Percentiles rank a stretch among this genome's conserved stretches.
phyloP scores from a whole-genome alignment of 805 yeast species.

The Candida golubevii region DNA sequence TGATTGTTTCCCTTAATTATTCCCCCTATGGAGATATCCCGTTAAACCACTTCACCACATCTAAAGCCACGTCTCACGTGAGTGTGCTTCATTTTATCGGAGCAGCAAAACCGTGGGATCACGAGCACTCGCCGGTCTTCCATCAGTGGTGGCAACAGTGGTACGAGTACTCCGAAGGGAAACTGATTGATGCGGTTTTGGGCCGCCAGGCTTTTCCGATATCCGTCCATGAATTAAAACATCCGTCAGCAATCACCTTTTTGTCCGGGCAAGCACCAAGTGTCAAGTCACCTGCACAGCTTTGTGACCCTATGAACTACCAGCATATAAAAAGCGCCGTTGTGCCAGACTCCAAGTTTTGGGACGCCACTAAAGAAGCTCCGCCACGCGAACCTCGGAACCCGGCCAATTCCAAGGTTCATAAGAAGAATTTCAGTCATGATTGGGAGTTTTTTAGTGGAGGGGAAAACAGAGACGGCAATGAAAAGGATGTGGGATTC shows the following conservation, averaged over 20 bases:
- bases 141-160: conserved; percentile 39
- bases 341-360: conserved; percentile 11
- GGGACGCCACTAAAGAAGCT: conserved; percentile 43
- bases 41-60: conserved; percentile 5
- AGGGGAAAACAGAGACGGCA: not conserved
- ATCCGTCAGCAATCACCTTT: not conserved
- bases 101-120: conserved; percentile 52
- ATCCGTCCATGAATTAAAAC: conserved; percentile 2
- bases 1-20: not conserved
- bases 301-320: conserved; percentile 31
- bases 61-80: conserved; percentile 23
- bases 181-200: conserved; percentile 20
- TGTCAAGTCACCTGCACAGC: conserved; percentile 16
- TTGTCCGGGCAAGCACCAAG: not conserved
- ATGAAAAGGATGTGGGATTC: not conserved
- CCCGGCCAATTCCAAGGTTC: conserved; percentile 11
- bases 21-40: conserved; percentile 8
- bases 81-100: conserved; percentile 70
- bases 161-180: conserved; percentile 27
- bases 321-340: conserved; percentile 16
- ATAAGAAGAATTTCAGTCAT: conserved; percentile 19
- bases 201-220: conserved; percentile 2
- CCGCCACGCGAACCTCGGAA: conserved; percentile 31
- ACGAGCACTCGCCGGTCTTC: conserved; percentile 17
- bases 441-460: conserved; percentile 25